Evolutionary conservation across 148 eudicot species (phyloP), one percentile per base, ranked within the genome.

Genomic region (Drosera capensis): DNA sequence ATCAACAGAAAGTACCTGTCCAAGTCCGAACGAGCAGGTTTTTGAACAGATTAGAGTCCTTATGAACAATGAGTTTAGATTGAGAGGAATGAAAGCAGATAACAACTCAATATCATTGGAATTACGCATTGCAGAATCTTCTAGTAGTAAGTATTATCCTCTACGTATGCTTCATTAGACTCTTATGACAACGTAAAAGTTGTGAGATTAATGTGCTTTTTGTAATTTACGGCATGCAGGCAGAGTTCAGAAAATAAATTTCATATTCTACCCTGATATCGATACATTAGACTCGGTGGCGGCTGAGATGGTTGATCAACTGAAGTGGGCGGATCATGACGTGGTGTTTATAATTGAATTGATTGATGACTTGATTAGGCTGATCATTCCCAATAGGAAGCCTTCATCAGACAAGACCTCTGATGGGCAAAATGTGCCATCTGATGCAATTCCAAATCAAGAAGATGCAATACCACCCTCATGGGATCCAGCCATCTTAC

Each of bases 231-330:
- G 22, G 22, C 22, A 14, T 40, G 54, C 72, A 88, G 97, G 92
- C 12, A 53, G 52, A 49, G 77, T 56, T 34, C 69, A 68, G 53
- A 68, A 80, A 25, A 69, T 83, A 57, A 68, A 77, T 28, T 88
- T 83, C 46, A 23, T 26, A n/a, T 83, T 74, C 60, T 77, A 73
- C 55, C 71, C 75, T 31, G 65, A 70, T 48, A 43, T 63, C 5
- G 97, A 88, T 64, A 88, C 97, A n/a, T 79, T 86, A 37, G 20
- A 53, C 8, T 71, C 79, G 1, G 79, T 88, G 5, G 83, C 92
- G 29, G 64, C 65, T 29, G 97, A 88, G 63, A 88, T 88, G 97
- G 97, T 80, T 29, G 83, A 83, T 25, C 77, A 72, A 18, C 55
- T 80, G 14, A 80, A 77, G 14, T 56, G 83, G 54, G 70, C 68